These are phyloP conservation scores for Cucurbita moschata DNA, from an alignment of 306 rosid genomes.

Conservation along the genomic window DNA sequence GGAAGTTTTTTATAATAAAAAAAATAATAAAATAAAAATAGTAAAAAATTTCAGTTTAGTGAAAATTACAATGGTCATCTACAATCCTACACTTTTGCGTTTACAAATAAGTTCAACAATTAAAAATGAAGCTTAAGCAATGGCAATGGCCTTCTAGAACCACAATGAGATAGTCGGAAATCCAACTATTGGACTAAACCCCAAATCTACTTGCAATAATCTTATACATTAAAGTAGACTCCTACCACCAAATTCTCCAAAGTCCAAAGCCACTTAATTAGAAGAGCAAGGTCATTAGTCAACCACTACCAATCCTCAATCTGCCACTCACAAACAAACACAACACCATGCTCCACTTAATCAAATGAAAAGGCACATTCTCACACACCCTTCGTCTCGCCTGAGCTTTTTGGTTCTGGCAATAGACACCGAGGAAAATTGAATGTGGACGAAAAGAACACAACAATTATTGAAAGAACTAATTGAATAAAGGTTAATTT, in stretches of 20 bases:
- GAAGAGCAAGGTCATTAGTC: not conserved
- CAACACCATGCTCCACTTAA: not conserved
- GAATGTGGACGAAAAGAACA: not conserved
- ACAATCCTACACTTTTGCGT: not conserved
- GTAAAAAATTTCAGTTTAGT: not conserved
- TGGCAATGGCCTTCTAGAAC: not conserved
- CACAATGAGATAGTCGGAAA: not conserved
- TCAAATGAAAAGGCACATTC: not conserved
- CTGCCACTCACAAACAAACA: not conserved
- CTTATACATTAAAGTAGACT: not conserved
- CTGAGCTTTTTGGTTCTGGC: not conserved
- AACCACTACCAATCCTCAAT: not conserved
- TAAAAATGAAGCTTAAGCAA: not conserved
- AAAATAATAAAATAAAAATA: too few relatives aligned
- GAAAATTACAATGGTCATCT: not conserved
- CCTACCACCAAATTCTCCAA: not conserved
- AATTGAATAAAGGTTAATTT: not conserved
- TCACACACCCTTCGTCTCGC: not conserved
- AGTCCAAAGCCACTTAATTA: not conserved
- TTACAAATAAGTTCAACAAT: not conserved
- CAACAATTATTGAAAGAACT: not conserved
- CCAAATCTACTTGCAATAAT: not conserved
- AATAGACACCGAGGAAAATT: not conserved
- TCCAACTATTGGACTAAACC: not conserved
- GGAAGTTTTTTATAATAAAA: too few relatives aligned